phyloP scores from a whole-genome alignment of 2,329 filamentous ascomycete genomes.

The Metarhizium robertsii region DNA sequence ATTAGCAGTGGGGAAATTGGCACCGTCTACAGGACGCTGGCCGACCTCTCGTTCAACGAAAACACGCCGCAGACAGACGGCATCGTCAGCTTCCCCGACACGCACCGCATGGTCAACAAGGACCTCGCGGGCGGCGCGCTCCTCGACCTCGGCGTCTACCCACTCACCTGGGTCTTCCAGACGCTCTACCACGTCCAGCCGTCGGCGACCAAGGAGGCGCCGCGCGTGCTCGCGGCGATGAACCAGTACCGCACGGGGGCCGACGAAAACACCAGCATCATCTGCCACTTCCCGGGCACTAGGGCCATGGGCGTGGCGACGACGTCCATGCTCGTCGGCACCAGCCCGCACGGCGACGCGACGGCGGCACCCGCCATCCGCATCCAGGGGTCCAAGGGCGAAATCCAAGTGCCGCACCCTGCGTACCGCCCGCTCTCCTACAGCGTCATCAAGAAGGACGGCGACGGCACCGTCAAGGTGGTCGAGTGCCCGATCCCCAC shows the following conservation, averaged over 20 bases:
- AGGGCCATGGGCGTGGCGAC: constrained; percentile 64
- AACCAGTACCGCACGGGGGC: constrained; percentile 65
- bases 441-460: constrained; percentile 48
- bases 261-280: constrained; percentile 70
- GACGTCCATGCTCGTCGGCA: constrained; percentile 52
- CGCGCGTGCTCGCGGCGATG: constrained; percentile 59
- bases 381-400: constrained; percentile 71
- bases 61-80: constrained; percentile 41
- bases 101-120: constrained; percentile 71
- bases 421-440: constrained; percentile 61
- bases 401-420: constrained; percentile 70
- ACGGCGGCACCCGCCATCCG: constrained; percentile 59
- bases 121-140: constrained; percentile 76
- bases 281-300: constrained; percentile 63
- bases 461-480: constrained; percentile 36
- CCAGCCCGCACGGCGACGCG: constrained; percentile 51
- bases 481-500: constrained; percentile 44
- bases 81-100: constrained; percentile 45
- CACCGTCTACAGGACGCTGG: constrained; percentile 49
- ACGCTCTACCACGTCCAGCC: constrained; percentile 74
- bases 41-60: constrained; percentile 52
- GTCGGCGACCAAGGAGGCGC: constrained; percentile 55
- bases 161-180: constrained; percentile 85
- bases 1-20: constrained; percentile 46
- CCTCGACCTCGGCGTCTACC: constrained; percentile 81